Conservation (phyloP, 371 early-diverging fungal genomes). For the Mortierella sp. region DNA sequence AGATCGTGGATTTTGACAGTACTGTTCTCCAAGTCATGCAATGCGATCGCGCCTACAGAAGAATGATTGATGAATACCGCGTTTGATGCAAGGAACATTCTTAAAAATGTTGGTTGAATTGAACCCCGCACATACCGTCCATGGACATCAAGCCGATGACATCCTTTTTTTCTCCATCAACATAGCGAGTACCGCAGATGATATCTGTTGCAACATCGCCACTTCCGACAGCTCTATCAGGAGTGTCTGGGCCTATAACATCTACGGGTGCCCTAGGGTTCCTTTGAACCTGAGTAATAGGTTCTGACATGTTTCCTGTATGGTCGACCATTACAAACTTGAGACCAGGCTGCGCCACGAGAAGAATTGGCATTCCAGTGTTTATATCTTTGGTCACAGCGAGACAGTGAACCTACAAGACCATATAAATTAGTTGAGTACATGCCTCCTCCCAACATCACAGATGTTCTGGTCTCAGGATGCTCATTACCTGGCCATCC, state of each 20-base stretch:
- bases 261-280: constrained; percentile 2
- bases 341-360: constrained; percentile 72
- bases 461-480: too few relatives aligned
- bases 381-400: constrained; percentile 38
- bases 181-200: constrained; percentile 59
- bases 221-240: constrained; percentile 29
- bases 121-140: constrained; percentile 58
- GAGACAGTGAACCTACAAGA: constrained; percentile 37
- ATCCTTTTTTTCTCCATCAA: constrained; percentile 52
- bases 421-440: too few relatives aligned
- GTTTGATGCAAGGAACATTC: too few relatives aligned
- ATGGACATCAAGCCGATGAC: constrained; percentile 70
- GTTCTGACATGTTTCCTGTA: constrained; percentile 63
- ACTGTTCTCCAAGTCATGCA: constrained; percentile 62
- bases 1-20: constrained; percentile 62
- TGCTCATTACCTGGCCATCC: constrained; percentile 70
- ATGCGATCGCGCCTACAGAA: constrained; percentile 60
- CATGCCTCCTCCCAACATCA: too few relatives aligned
- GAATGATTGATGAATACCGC: background rate
- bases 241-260: constrained; percentile 36
- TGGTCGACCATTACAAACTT: constrained; percentile 69
- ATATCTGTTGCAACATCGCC: constrained; percentile 69
- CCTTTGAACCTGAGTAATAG: constrained; percentile 32
- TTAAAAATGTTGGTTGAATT: too few relatives aligned
- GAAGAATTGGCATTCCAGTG: constrained; percentile 56